phyloP scores from a whole-genome alignment of 371 early-diverging fungal species.

The Lichtheimia ornata region DNA sequence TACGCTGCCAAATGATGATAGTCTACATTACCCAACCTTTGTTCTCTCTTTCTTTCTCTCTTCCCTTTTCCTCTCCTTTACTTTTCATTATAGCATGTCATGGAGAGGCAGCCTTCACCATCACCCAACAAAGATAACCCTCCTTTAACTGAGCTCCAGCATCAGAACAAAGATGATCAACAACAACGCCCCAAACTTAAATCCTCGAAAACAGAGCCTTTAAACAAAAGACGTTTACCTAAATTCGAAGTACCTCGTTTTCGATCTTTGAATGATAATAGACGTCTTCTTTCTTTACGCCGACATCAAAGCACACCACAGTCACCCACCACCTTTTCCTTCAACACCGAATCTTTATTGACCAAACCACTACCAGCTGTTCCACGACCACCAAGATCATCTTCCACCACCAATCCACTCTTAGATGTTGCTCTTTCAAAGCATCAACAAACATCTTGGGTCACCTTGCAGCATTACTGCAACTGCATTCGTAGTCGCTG shows the following conservation, averaged over 20 bases:
- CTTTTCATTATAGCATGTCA: not conserved
- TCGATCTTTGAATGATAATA: not conserved
- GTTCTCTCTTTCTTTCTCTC: not conserved
- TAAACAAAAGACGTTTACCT: not conserved
- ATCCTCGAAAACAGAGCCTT: not conserved
- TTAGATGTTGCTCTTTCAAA: no score
- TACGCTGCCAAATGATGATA: no score
- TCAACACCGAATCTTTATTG: slow-evolving; percentile 1
- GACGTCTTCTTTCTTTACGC: slow-evolving; percentile 1
- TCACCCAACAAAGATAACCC: no score
- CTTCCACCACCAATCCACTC: no score
- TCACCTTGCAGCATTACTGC: no score
- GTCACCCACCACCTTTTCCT: not conserved
- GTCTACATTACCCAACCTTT: no score
- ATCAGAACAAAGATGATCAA: not conserved
- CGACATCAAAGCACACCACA: not conserved
- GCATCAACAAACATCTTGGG: no score
- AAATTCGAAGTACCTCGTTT: not conserved
- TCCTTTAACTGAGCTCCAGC: no score
- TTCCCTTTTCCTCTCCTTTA: slow-evolving; percentile 1
- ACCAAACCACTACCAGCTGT: not conserved
- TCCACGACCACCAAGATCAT: no score
- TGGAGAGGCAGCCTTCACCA: no score
- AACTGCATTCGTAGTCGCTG: no score
- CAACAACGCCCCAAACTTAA: not conserved